A percentile compares a stretch with the other conserved stretches of the same genome.
These are phyloP conservation scores for Tetradesmus obliquus DNA, from an alignment of 139 green algal genomes.

Conservation along the genomic window DNA sequence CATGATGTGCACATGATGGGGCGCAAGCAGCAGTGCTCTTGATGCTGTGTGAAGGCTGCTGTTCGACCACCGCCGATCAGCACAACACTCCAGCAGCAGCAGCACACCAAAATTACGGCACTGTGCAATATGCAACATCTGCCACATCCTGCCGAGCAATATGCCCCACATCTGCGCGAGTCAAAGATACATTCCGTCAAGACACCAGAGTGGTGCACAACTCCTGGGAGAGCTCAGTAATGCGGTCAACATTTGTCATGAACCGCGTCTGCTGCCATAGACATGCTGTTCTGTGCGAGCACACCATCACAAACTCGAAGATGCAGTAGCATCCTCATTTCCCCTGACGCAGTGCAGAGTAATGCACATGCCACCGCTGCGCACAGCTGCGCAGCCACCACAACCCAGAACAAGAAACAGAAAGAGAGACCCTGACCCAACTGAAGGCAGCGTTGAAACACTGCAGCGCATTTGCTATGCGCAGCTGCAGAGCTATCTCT, in stretches of 20 bases:
- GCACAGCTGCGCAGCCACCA: background rate
- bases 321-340: background rate
- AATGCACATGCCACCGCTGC: background rate
- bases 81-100: too few species aligned
- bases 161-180: background rate
- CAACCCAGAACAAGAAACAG: background rate
- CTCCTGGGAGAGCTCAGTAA: background rate
- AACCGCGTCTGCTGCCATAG: background rate
- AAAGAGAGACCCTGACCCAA: background rate
- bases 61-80: too few species aligned
- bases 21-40: too few species aligned
- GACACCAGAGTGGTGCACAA: background rate
- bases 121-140: background rate
- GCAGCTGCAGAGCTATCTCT: background rate
- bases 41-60: too few species aligned
- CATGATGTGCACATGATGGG: too few species aligned
- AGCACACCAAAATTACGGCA: background rate
- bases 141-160: background rate
- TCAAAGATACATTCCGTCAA: background rate
- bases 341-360: background rate
- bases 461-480: background rate
- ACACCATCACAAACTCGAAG: background rate
- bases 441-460: background rate
- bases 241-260: background rate
- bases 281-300: background rate